phyloP scores from a whole-genome alignment of 2,329 filamentous ascomycete genomes.

The Acrocalymma vagum region DNA sequence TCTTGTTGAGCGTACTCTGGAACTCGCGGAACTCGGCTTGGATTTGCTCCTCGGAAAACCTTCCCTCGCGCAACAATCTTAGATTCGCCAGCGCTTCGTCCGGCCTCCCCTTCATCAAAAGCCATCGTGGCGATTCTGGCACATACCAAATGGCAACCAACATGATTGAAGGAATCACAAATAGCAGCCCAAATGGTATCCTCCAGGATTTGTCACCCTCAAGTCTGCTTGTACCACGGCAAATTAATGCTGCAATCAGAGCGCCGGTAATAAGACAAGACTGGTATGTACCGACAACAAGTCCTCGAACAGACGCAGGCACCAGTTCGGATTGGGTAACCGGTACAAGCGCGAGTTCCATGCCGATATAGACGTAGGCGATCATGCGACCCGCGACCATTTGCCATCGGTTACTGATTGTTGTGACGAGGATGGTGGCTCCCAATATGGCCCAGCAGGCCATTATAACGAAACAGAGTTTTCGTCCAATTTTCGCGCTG shows the following conservation, averaged over 20 bases:
- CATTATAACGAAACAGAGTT: slow-evolving; percentile 7
- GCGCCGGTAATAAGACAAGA: slow-evolving; percentile 8
- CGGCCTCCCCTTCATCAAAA: slow-evolving; percentile 33
- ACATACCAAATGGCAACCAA: slow-evolving; percentile 34
- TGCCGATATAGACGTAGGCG: slow-evolving; percentile 21
- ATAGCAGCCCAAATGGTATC: slow-evolving; percentile 12
- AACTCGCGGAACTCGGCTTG: slow-evolving; percentile 11
- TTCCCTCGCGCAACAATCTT: slow-evolving; percentile 8
- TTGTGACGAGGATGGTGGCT: slow-evolving; percentile 17
- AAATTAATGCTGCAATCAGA: slow-evolving; percentile 8
- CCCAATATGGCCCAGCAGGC: slow-evolving; percentile 13
- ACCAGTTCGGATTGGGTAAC: slow-evolving; percentile 24
- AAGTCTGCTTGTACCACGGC: slow-evolving; percentile 8
- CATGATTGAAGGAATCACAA: slow-evolving; percentile 10
- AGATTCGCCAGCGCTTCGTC: slow-evolving; percentile 50
- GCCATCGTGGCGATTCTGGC: slow-evolving; percentile 23
- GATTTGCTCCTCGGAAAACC: slow-evolving; percentile 11
- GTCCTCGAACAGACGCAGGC: slow-evolving; percentile 16
- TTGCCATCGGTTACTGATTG: slow-evolving; percentile 13
- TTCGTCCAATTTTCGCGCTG: slow-evolving; percentile 6
- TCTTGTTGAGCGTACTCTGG: slow-evolving; percentile 7
- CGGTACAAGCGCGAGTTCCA: slow-evolving; percentile 25
- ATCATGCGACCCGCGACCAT: slow-evolving; percentile 21
- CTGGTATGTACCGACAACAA: slow-evolving; percentile 12
- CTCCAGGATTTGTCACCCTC: slow-evolving; percentile 7